A percentile compares a stretch with the other conserved stretches of the same genome.
Conservation (phyloP, 2,329 filamentous ascomycete genomes). For the Sclerotinia glacialis region DNA sequence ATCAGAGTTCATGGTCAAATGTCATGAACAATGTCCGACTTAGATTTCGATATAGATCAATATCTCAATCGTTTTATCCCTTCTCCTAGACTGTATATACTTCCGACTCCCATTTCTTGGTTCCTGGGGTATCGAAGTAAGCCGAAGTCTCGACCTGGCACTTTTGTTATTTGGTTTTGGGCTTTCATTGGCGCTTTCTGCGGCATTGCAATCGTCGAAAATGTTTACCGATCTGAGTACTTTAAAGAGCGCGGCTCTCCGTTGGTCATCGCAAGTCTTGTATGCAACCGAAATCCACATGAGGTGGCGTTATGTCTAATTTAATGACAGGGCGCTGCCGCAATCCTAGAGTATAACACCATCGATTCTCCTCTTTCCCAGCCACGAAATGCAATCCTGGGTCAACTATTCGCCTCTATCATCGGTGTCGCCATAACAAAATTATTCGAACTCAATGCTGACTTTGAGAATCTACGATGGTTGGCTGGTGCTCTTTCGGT, state of each 20-base stretch:
- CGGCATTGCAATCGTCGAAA: slow-evolving; percentile 58
- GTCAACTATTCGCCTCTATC: slow-evolving; percentile 62
- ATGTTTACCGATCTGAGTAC: slow-evolving; percentile 51
- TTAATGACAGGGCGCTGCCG: slow-evolving; percentile 57
- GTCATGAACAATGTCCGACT: slow-evolving; percentile 11
- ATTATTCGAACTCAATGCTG: slow-evolving; percentile 54
- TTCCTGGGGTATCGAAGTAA: slow-evolving; percentile 63
- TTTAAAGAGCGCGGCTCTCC: slow-evolving; percentile 55
- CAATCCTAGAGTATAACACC: slow-evolving; percentile 71
- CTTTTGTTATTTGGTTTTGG: slow-evolving; percentile 59
- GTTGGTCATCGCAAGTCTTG: slow-evolving; percentile 67
- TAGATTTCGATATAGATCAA: slow-evolving; percentile 68
- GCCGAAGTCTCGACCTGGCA: slow-evolving; percentile 47
- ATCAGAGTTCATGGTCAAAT: slow-evolving; percentile 1
- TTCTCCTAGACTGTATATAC: slow-evolving; percentile 56
- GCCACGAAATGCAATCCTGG: slow-evolving; percentile 65
- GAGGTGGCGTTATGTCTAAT: neutral
- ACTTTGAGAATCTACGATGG: slow-evolving; percentile 55
- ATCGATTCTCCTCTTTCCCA: slow-evolving; percentile 71
- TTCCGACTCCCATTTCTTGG: slow-evolving; percentile 65
- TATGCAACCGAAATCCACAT: slow-evolving; percentile 44
- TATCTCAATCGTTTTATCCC: slow-evolving; percentile 70
- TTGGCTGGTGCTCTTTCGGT: slow-evolving; percentile 64
- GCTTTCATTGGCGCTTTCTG: slow-evolving; percentile 63
- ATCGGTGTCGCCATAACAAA: slow-evolving; percentile 62